Evolutionary conservation across 2,329 filamentous ascomycete species (phyloP), one percentile per base, ranked within the genome.

Genomic region (Fusarium foetens): DNA sequence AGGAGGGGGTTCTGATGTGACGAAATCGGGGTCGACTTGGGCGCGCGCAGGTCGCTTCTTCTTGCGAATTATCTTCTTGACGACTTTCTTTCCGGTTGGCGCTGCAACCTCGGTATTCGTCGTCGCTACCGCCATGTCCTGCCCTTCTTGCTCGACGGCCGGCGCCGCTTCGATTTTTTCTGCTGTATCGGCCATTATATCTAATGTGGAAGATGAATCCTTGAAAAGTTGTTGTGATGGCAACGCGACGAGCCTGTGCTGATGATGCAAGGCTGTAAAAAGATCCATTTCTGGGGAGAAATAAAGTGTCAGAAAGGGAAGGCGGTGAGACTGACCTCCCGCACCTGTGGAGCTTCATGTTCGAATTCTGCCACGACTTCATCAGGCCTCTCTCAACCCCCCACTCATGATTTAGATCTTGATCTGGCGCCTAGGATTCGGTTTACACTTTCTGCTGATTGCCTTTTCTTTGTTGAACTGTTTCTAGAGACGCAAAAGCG

Each of bases 1-100:
- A 3, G 94, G 93, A 21, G 95, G 94, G 8, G 93, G 92, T 76
- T 97, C 94, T 38, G 92, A 92, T 76, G 92, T 93, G 83, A 97
- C 89, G 46, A 91, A 91, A 43, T 92, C 90, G 4, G 94, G 90
- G 79, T 99, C 96, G 77, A 98, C 92, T 84, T 99, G 96, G 0
- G 93, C 92, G 66, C 95, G 91, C 51, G 96, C 96, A 36, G 96
- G 96, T 42, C 94, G 89, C 78, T 93, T 92, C 86, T 97, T 98
- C 80, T 93, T 94, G 71, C 95, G 91, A 75, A 97, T 92, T 75
- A 98, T 94, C 85, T 95, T 97, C 83, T 97, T 98, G 66, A 93
- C 78, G 14, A 80, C 75, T 90, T 83, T 95, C 94, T 81, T 87
- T 57, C 84, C 83, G 25, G 83, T 80, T 36, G 86, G 83, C 46